Conservation (phyloP, 108 stramenopile species). For the Skeletonema potamos region DNA sequence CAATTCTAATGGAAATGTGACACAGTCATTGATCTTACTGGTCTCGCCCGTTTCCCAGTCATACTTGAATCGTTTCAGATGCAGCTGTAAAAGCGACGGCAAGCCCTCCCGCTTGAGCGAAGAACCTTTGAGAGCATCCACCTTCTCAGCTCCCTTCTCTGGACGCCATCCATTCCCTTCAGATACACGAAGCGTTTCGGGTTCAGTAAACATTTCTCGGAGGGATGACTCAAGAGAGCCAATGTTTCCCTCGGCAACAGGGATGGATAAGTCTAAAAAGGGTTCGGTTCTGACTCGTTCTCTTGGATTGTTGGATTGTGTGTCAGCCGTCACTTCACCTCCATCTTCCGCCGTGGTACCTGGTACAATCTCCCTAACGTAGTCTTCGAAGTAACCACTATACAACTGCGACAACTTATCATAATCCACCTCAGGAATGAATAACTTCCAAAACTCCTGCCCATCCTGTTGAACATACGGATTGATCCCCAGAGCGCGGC, state of each 20-base stretch:
- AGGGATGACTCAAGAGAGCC: conserved; percentile 54
- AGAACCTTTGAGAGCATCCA: conserved; percentile 83
- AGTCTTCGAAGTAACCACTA: conserved; percentile 75
- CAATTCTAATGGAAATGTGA: conserved; percentile 53
- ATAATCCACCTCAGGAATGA: conserved; percentile 68
- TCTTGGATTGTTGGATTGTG: conserved; percentile 31
- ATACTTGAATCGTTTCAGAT: conserved; percentile 83
- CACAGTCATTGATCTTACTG: conserved; percentile 70
- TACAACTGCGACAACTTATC: conserved; percentile 60
- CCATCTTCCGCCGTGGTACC: conserved; percentile 46
- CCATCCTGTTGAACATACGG: conserved; percentile 81
- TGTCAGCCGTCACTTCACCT: conserved; percentile 5
- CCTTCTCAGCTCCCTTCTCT: conserved; percentile 83
- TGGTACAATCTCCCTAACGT: conserved; percentile 51
- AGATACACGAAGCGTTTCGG: conserved; percentile 66
- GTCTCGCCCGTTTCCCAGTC: conserved; percentile 81
- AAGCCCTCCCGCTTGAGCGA: conserved; percentile 59
- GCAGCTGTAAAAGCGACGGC: conserved; percentile 78
- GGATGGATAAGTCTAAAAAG: conserved; percentile 83
- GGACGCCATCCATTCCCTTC: conserved; percentile 92
- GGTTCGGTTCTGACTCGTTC: conserved; percentile 66
- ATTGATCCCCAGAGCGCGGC: conserved; percentile 67
- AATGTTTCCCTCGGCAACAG: conserved; percentile 55
- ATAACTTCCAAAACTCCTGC: conserved; percentile 90
- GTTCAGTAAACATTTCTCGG: conserved; percentile 58